Conservation (phyloP, 345 rosid species). For the Atalantia buxifolia region DNA sequence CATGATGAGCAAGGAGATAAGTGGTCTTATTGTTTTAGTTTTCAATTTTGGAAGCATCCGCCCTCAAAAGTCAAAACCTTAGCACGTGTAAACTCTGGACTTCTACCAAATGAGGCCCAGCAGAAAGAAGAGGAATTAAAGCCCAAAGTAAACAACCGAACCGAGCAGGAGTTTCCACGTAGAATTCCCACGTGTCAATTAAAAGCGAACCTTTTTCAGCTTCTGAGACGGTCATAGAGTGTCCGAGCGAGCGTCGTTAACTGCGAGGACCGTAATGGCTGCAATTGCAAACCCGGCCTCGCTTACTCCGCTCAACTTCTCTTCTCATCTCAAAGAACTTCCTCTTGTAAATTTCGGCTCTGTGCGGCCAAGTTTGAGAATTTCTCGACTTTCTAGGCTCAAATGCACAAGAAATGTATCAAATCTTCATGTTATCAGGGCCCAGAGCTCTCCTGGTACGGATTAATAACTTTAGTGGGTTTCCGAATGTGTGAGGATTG, state of each 20-base stretch:
- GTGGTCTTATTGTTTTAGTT: background rate
- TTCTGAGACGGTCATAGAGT: background rate
- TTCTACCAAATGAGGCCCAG: background rate
- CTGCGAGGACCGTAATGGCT: slow-evolving; percentile 17
- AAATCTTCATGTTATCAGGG: slow-evolving; percentile 42
- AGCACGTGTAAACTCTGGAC: background rate
- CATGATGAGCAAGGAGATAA: background rate
- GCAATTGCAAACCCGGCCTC: slow-evolving; percentile 28
- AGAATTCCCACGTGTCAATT: background rate
- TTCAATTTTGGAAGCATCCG: too few relatives aligned
- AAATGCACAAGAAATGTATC: slow-evolving; percentile 27
- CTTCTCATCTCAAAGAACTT: slow-evolving; percentile 22
- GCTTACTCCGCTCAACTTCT: slow-evolving; percentile 17
- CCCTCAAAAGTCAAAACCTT: background rate
- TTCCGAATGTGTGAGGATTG: background rate
- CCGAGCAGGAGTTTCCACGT: background rate
- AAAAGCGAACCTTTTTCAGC: background rate
- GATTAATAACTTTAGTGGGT: background rate
- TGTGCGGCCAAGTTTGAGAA: slow-evolving; percentile 23
- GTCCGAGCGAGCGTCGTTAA: background rate
- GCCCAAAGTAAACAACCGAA: background rate
- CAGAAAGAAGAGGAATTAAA: too few relatives aligned
- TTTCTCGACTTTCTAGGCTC: slow-evolving; percentile 25
- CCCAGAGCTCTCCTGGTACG: slow-evolving; percentile 55
- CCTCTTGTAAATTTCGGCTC: slow-evolving; percentile 30